Base-by-base conservation (phyloP, 208 protist species). In the Porcisia hertigi region DNA sequence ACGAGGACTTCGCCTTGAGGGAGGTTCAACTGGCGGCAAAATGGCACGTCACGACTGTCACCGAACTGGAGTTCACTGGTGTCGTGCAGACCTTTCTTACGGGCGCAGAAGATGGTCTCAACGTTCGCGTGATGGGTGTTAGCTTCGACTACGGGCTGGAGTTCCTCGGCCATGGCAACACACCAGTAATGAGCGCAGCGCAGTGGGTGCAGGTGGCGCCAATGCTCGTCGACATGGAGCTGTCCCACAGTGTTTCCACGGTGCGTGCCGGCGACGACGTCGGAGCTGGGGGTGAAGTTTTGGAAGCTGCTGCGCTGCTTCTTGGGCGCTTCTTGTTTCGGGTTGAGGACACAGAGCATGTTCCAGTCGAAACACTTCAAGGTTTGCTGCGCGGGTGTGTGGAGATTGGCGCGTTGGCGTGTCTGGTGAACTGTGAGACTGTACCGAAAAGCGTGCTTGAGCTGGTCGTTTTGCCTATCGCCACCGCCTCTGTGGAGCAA, bases 71-170 rank as follows among this genome's bases (percentile, higher is more conserved):
- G 55, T 81, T 65, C 54, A 94, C 93, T 5, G 36, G 75, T 3
- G 88, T 96, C 77, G n/a, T 96, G 55, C 90, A 95, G 66, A 97
- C 93, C 55, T 86, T 88, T 39, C 77, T 94, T 54, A 82, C 72
- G 11, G n/a, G 65, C 30, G 67, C 80, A 6, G 84, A 86, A 0
- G 82, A 85, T 53, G 79, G 80, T 70, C 91, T 95, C 74, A 55
- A 52, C 60, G 76, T 91, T 43, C 82, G 89, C 60, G 79, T 88
- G 9, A 79, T 96, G 36, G 90, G 91, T 23, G 77, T 91, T 59
- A 63, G 69, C 20, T 75, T 92, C 54, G 64, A 79, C 20, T 94
- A 97, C 81, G 94, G 92, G 30, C 84, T 92, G 57, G 94, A 97
- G 75, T 95, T 96, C 79, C 63, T 92, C n/a, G 94, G 94, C 34